phyloP scores from a whole-genome alignment of 805 yeast genomes.

The Limtongozyma cylindracea region DNA sequence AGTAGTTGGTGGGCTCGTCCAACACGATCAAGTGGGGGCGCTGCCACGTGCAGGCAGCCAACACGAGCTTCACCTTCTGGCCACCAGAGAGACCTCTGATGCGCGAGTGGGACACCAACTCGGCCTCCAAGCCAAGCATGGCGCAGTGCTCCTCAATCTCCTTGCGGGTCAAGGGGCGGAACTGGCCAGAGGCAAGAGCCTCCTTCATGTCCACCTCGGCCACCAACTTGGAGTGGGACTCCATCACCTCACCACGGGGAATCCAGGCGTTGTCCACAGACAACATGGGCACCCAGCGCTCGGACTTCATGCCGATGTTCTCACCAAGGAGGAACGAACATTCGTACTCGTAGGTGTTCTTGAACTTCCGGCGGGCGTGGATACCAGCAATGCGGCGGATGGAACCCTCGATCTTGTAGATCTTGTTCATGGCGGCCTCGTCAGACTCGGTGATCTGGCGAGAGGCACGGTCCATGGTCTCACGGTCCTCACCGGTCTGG shows the following conservation, averaged over 20 bases:
- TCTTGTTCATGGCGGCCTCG: constrained; percentile 97
- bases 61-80: constrained; percentile 98
- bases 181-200: constrained; percentile 99
- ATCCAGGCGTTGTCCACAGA: constrained; percentile 99
- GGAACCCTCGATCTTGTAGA: constrained; percentile 96
- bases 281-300: constrained; percentile 99
- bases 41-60: constrained; percentile 99
- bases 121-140: constrained; percentile 96
- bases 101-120: constrained; percentile 98
- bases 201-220: constrained; percentile 99
- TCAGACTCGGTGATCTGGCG: constrained; percentile 94
- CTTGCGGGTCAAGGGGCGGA: constrained; percentile 99
- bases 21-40: constrained; percentile 98
- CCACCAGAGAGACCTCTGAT: constrained; percentile 99
- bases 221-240: constrained; percentile 90
- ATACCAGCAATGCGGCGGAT: constrained; percentile 93
- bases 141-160: constrained; percentile 98
- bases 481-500: constrained; percentile 99
- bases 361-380: constrained; percentile 96
- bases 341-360: constrained; percentile 99
- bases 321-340: constrained; percentile 95
- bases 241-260: constrained; percentile 96
- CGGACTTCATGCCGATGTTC: constrained; percentile 95
- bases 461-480: constrained; percentile 99
- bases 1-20: constrained; percentile 98